Evolutionary conservation across 2,329 filamentous ascomycete species (phyloP).

Genomic region (Celoporthe dispersa): DNA sequence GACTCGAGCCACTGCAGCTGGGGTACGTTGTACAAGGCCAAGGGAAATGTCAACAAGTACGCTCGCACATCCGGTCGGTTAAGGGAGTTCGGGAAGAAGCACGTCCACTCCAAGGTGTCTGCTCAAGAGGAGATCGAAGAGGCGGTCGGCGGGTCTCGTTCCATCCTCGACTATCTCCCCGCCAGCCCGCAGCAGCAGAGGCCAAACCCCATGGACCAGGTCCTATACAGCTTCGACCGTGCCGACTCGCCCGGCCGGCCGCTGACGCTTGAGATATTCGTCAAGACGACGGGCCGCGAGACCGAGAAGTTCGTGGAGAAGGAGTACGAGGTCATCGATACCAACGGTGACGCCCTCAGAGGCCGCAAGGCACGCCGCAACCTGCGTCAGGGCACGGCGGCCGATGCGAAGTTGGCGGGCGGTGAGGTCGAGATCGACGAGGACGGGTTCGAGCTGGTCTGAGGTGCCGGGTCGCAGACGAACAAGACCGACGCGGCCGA

Average conservation of each 20-base stretch:
- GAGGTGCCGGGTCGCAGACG: conserved; percentile 18
- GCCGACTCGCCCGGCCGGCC: conserved; percentile 44
- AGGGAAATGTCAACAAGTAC: conserved; percentile 46
- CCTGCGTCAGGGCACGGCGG: conserved; percentile 39
- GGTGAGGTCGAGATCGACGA: conserved; percentile 41
- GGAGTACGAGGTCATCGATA: conserved; percentile 54
- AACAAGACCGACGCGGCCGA: background rate
- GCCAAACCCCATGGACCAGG: conserved; percentile 39
- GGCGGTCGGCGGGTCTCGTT: conserved; percentile 40
- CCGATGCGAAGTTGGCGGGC: conserved; percentile 32
- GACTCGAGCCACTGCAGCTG: conserved; percentile 24
- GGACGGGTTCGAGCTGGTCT: conserved; percentile 49
- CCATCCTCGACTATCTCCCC: conserved; percentile 41
- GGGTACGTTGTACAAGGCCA: conserved; percentile 31
- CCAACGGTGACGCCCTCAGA: conserved; percentile 48
- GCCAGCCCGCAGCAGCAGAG: conserved; percentile 31
- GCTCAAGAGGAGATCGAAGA: conserved; percentile 44
- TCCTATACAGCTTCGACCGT: conserved; percentile 51
- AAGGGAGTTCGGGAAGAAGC: conserved; percentile 35
- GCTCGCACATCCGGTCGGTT: conserved; percentile 33
- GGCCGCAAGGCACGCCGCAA: conserved; percentile 49
- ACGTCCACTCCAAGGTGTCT: conserved; percentile 41
- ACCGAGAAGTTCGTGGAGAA: conserved; percentile 52
- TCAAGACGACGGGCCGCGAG: conserved; percentile 43
- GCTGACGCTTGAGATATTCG: conserved; percentile 45